A percentile compares a stretch with the other conserved stretches of the same genome.
Conservation (phyloP, 306 rosid genomes). For the Quercus variabilis region DNA sequence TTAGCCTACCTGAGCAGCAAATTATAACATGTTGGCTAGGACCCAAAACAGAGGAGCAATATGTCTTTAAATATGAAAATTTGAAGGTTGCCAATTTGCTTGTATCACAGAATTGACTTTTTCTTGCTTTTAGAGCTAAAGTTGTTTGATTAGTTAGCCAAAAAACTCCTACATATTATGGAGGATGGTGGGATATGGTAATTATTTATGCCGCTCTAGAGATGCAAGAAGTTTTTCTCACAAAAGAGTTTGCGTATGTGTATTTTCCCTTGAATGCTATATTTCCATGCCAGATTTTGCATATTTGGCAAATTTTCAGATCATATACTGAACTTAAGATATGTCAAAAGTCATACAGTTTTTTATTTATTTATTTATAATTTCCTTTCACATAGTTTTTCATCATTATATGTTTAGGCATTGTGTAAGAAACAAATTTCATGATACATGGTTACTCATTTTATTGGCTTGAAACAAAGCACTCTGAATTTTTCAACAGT, state of each 20-base stretch:
- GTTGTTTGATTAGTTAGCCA: not conserved
- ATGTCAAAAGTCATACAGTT: not conserved
- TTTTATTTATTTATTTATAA: not conserved
- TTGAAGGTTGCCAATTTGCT: not conserved
- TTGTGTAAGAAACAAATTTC: not conserved
- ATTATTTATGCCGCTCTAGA: not conserved
- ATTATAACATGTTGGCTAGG: not conserved
- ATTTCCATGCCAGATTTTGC: not conserved
- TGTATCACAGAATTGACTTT: not conserved
- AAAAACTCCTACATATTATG: not conserved
- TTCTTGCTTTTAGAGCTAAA: not conserved
- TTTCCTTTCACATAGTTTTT: not conserved
- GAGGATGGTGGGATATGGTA: not conserved
- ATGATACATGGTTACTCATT: not conserved
- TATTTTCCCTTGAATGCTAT: not conserved
- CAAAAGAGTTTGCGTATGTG: not conserved
- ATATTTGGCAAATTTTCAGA: not conserved
- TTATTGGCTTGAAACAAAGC: not conserved
- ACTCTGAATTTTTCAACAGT: conserved; percentile 3
- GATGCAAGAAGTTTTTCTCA: not conserved
- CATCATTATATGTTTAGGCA: not conserved
- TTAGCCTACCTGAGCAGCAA: not conserved
- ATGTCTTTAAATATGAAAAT: not conserved
- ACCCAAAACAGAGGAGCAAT: not conserved
- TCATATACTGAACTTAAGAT: not conserved